Base-by-base conservation (phyloP, 2,329 filamentous ascomycete species). In the Alternaria consortialis region DNA sequence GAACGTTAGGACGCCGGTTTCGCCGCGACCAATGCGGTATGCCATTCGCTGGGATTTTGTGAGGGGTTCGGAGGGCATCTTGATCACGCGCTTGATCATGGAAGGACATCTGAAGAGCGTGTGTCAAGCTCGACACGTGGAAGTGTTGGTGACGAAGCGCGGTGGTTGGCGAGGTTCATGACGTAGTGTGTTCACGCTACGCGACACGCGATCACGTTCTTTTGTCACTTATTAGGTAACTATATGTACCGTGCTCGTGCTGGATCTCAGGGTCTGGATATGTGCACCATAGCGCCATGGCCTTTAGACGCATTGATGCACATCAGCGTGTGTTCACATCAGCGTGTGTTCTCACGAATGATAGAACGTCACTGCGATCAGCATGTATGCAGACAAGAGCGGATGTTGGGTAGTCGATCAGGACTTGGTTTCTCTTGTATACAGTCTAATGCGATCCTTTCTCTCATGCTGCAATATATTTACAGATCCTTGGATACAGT, bases 1-100 rank as follows among this genome's bases (percentile, higher is more conserved):
- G 67, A 85, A 87, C 1, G 85, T 87, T 32, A 90, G 77, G 9
- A 89, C 87, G 54, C 86, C 85, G 73, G 84, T 83, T 72, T 90
- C 87, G 60, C 87, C 86, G 43, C 86, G 85, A 13, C 80, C 86
- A 63, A 89, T 87, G 61, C 81, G 82, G 75, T 88, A 89, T 65
- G 78, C 77, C 80, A 84, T 83, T 50, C 80, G 79, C 36, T 82
- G 77, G 11, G 73, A 58, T 64, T 76, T 73, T 9, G 70, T 61
- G 17, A 70, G 64, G 13, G 62, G 50, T 7, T 64, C 51, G 1
- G 64, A 47, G 3, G 66, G 63, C 66, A 70, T 62, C 3, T 25
- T 51, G 17, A 37, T 11, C 37, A 20, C n/a, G 12, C 20, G 15
- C 13, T 17, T 56, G 5, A 31, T 25, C 20, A 13, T 37, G 0